Evolutionary conservation across 345 rosid genomes (phyloP), one percentile per base, ranked within the genome.

Genomic region (Lepidium sativum): DNA sequence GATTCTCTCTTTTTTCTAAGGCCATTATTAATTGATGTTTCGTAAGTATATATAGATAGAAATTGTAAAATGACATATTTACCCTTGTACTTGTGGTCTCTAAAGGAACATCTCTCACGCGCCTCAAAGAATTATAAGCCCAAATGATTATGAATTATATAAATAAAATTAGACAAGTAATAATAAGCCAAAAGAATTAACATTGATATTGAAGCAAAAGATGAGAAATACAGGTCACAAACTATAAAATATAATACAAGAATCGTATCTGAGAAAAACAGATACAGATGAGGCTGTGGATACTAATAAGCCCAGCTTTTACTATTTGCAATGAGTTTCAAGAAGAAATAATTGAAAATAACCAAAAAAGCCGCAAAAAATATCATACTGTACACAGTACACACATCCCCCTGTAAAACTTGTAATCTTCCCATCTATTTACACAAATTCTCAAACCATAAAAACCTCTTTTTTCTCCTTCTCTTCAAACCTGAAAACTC

Each of bases 401-500:
- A 63, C 56, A 61, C 68, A 54, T 18, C 31, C 51, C 65, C 58
- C 75, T 71, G 69, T 71, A 63, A 71, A 63, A 35, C 65, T 63
- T 63, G 59, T 63, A 70, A 54, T 63, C 63, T 54, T 70, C 32
- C 64, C 43, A 47, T 63, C 65, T 63, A 71, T 71, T 47, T 71
- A 72, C 76, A 72, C 71, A 64, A 63, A 64, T 63, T 71, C 65
- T 56, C 75, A 70, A 70, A 57, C 70, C 65, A 71, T 7, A 27
- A 27, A 25, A 64, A 64, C 70, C 65, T 49, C 66, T 41, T 56
- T 39, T 60, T 42, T 59, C 51, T 31, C 20, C 49, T 44, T 47
- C 63, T 68, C 42, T 47, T 56, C 55, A 70, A 47, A 29, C 38
- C 69, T 63, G 59, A 31, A 71, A 71, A 63, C 54, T 60, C 69